Percentiles rank a stretch among this genome's conserved stretches.
Evolutionary conservation across 2,329 filamentous ascomycete genomes (phyloP).

Genomic region (Aspergillus sp.): DNA sequence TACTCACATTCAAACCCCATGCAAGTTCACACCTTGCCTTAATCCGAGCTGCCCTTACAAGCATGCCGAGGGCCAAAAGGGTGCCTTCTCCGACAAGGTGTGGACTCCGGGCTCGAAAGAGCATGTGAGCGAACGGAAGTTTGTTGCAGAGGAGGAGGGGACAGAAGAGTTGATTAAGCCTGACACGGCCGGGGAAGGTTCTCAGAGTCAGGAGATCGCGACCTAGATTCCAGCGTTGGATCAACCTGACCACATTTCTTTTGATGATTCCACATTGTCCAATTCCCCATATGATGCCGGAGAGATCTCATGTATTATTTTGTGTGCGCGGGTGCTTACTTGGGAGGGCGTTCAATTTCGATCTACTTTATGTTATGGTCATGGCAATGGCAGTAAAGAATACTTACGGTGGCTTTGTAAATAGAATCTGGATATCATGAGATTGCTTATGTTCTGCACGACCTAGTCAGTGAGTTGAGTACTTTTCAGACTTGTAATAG

Average conservation of each 20-base stretch:
- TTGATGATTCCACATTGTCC: conserved; percentile 7
- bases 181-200: conserved; percentile 35
- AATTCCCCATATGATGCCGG: conserved; percentile 12
- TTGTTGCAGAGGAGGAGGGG: conserved; percentile 66
- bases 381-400: conserved; percentile 20
- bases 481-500: not conserved
- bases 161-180: conserved; percentile 74
- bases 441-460: not conserved
- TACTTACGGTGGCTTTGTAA: conserved; percentile 23
- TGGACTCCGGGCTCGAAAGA: conserved; percentile 68
- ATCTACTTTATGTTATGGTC: conserved; percentile 13
- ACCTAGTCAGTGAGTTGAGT: not conserved
- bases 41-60: conserved; percentile 87
- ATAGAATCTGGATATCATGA: conserved; percentile 28
- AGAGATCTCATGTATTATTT: conserved; percentile 30
- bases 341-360: conserved; percentile 10
- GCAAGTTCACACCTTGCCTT: conserved; percentile 88
- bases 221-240: conserved; percentile 25
- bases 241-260: not conserved
- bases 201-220: conserved; percentile 34
- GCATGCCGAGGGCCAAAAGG: conserved; percentile 87
- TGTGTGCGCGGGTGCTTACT: conserved; percentile 24
- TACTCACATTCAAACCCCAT: conserved; percentile 79
- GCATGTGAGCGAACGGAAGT: conserved; percentile 86
- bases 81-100: conserved; percentile 82